Base-by-base conservation (phyloP, 108 stramenopile genomes). In the Nitzschia sp. region DNA sequence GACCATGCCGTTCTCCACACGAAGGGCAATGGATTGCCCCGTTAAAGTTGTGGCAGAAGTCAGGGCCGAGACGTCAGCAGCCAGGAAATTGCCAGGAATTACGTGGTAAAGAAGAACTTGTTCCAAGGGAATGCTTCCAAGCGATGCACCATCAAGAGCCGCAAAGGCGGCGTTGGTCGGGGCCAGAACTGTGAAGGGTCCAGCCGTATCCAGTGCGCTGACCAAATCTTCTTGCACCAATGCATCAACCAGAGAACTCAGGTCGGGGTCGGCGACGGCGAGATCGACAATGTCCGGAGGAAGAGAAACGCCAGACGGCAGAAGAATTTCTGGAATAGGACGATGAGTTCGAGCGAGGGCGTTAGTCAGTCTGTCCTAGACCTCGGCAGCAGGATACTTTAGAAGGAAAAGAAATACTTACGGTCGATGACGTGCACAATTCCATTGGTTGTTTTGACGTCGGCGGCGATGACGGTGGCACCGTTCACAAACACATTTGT, bases 111-210 rank as follows among this genome's bases (percentile, higher is more conserved):
- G 27, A 11, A 79, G 64, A 32, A 82, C 58, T 2, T 71, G 29
- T 6, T 18, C 61, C 2, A 83, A 67, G 8, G 78, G 32, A 2
- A 35, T 25, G 1, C 11, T 30, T 29, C 61, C 54, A 64, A 74
- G 35, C 5, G 38, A 42, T 11, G 15, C 38, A 42, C 70, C 34
- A 28, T 70, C 62, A 27, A 82, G 66, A 9, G 65, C 71, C 15
- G 38, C 78, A 45, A 82, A 85, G 1, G 81, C 84, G 0, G 30
- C 81, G 51, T 85, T 75, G 38, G 75, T 82, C 15, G 84, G 84
- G n/a, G 80, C 84, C 26, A 72, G 63, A 32, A 72, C 71, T 2
- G 71, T 72, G 51, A 64, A 72, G 8, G 51, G 49, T 28, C 68
- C 75, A 6, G 83, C 66, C n/a, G 75, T 74, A 5, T 26, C 49